phyloP scores from a whole-genome alignment of 345 rosid genomes.

The Mercurialis annua region DNA sequence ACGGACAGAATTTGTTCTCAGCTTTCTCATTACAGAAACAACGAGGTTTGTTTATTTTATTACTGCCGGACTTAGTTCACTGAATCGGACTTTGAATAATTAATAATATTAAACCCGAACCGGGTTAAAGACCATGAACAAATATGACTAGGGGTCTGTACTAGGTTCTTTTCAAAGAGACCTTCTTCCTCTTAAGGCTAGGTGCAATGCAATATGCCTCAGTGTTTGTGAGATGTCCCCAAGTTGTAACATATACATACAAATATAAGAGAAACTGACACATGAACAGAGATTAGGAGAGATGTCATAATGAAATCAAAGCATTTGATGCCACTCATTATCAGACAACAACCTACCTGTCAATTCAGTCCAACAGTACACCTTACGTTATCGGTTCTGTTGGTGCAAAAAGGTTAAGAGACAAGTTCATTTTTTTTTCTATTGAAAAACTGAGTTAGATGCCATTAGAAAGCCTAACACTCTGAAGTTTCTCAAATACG shows the following conservation, averaged over 20 bases:
- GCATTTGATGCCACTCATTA: background rate
- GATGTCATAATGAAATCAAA: background rate
- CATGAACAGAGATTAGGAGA: background rate
- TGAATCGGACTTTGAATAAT: no score
- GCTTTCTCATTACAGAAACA: slow-evolving; percentile 29
- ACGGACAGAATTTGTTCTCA: slow-evolving; percentile 39
- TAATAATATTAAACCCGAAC: no score
- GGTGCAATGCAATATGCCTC: slow-evolving; percentile 37
- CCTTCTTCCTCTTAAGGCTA: slow-evolving; percentile 17
- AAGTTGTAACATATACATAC: background rate
- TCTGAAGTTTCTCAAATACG: background rate
- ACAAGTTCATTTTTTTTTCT: background rate
- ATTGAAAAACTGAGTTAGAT: background rate
- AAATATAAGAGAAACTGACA: background rate
- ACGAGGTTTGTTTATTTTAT: slow-evolving; percentile 40
- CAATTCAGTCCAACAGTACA: background rate
- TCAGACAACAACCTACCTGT: background rate
- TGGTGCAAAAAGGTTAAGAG: background rate
- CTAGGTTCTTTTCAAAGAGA: slow-evolving; percentile 24
- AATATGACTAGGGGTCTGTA: no score
- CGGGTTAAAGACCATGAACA: no score
- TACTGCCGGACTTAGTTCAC: no score
- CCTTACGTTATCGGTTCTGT: background rate
- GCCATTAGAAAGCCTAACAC: background rate
- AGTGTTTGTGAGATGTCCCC: slow-evolving; percentile 19